Conservation (phyloP, 768 basidiomycete genomes). For the Collybiopsis luxurians region DNA sequence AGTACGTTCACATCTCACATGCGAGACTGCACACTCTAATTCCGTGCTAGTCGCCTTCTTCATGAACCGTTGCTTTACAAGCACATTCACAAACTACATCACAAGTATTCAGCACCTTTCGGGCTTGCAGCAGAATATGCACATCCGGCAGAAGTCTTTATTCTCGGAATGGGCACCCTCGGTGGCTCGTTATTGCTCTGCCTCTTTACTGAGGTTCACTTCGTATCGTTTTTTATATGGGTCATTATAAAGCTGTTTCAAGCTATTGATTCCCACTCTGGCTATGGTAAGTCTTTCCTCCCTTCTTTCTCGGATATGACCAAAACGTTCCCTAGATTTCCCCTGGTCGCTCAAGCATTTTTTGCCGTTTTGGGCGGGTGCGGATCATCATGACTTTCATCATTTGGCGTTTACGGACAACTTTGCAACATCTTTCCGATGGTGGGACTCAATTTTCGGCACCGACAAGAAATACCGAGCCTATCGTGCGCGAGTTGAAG, state of each 20-base stretch:
- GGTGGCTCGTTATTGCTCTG: slow-evolving; percentile 86
- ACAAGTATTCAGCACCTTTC: slow-evolving; percentile 97
- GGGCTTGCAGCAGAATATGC: slow-evolving; percentile 98
- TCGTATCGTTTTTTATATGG: slow-evolving; percentile 92
- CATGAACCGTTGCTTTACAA: slow-evolving; percentile 86
- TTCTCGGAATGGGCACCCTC: slow-evolving; percentile 91
- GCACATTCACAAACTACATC: slow-evolving; percentile 95
- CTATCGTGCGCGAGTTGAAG: slow-evolving; percentile 66
- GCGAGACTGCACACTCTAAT: slow-evolving; percentile 1
- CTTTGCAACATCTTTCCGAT: slow-evolving; percentile 91
- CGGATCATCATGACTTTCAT: slow-evolving; percentile 98
- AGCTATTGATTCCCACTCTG: slow-evolving; percentile 95
- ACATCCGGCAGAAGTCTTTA: slow-evolving; percentile 94
- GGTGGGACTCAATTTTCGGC: slow-evolving; percentile 87
- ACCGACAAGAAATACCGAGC: slow-evolving; percentile 89
- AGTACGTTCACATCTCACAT: not conserved
- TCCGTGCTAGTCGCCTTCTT: slow-evolving; percentile 79
- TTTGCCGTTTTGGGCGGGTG: slow-evolving; percentile 95
- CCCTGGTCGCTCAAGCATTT: slow-evolving; percentile 95
- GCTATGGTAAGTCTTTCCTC: slow-evolving; percentile 64
- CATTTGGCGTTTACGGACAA: slow-evolving; percentile 96
- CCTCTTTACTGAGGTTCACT: slow-evolving; percentile 76
- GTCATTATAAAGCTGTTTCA: slow-evolving; percentile 93
- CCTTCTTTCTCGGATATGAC: not conserved
- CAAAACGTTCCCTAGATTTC: slow-evolving; percentile 61